phyloP scores from a whole-genome alignment of 768 basidiomycete species.

The Suillus subalutaceus region DNA sequence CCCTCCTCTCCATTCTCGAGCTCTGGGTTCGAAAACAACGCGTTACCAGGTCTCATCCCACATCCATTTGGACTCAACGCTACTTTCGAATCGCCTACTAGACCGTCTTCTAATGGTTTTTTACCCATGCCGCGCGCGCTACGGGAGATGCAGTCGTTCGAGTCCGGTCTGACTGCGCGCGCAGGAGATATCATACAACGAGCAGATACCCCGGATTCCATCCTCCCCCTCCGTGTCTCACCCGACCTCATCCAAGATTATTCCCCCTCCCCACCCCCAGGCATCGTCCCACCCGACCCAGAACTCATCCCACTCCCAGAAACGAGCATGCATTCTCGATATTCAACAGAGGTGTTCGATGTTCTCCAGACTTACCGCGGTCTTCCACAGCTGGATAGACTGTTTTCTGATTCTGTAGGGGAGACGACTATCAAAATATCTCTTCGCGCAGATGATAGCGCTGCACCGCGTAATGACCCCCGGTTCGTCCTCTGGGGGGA shows the following conservation, averaged over 20 bases:
- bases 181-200: conserved; percentile 42
- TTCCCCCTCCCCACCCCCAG: conserved; percentile 23
- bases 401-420: conserved; percentile 56
- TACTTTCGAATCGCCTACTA: conserved; percentile 59
- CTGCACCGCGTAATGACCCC: conserved; percentile 83
- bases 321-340: conserved; percentile 59
- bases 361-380: conserved; percentile 81
- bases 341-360: conserved; percentile 78
- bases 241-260: conserved; percentile 3
- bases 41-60: conserved; percentile 32
- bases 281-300: conserved; percentile 30
- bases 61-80: conserved; percentile 71
- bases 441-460: conserved; percentile 63
- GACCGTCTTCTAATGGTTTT: conserved; percentile 44
- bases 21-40: conserved; percentile 22
- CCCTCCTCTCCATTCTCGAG: conserved; percentile 42
- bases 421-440: conserved; percentile 77
- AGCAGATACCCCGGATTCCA: conserved; percentile 15
- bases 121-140: conserved; percentile 55
- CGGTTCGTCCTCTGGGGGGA: conserved; percentile 93
- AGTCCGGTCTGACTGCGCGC: conserved; percentile 77
- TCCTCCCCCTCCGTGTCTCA: not conserved
- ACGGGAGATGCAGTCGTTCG: conserved; percentile 89
- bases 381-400: conserved; percentile 69
- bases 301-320: conserved; percentile 44